These are phyloP conservation scores for Saccharomyces pastorianus DNA, from an alignment of 1,139 yeast genomes.

Conservation along the genomic window DNA sequence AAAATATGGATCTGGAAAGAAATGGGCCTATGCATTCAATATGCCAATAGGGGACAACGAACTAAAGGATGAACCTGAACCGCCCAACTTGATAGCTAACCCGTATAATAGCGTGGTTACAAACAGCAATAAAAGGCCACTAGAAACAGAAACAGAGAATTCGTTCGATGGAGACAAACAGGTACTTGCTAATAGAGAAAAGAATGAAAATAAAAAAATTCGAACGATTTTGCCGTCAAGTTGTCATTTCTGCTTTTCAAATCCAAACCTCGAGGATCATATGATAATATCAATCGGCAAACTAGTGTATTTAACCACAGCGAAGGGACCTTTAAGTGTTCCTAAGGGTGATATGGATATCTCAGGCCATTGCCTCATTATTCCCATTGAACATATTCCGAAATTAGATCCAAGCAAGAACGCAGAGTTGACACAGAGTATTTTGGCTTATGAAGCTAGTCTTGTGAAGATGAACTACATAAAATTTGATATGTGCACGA, in stretches of 20 bases:
- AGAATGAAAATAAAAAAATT: conserved; percentile 20
- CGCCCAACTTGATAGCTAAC: conserved; percentile 30
- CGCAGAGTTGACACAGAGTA: conserved; percentile 37
- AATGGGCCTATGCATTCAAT: conserved; percentile 72
- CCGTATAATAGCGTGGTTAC: conserved; percentile 32
- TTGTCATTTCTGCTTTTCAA: conserved; percentile 81
- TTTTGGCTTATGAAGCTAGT: conserved; percentile 38
- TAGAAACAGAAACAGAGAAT: conserved; percentile 4
- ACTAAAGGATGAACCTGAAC: conserved; percentile 8
- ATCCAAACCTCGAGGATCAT: conserved; percentile 70
- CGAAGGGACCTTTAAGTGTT: conserved; percentile 76
- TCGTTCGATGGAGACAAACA: conserved; percentile 9
- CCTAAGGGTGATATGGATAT: conserved; percentile 41
- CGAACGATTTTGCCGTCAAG: conserved; percentile 44
- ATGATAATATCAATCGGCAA: conserved; percentile 72
- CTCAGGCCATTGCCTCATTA: conserved; percentile 75
- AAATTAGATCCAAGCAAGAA: conserved; percentile 26
- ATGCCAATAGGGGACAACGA: conserved; percentile 26
- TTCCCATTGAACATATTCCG: conserved; percentile 74
- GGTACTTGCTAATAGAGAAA: conserved; percentile 1
- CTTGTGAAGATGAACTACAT: conserved; percentile 42
- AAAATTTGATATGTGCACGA: conserved; percentile 37
- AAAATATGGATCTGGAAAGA: conserved; percentile 43
- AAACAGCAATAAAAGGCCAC: conserved; percentile 13
- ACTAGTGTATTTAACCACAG: conserved; percentile 61